These are phyloP conservation scores for Penicillium sp. DNA, from an alignment of 2,329 filamentous ascomycete species.

Conservation along the genomic window DNA sequence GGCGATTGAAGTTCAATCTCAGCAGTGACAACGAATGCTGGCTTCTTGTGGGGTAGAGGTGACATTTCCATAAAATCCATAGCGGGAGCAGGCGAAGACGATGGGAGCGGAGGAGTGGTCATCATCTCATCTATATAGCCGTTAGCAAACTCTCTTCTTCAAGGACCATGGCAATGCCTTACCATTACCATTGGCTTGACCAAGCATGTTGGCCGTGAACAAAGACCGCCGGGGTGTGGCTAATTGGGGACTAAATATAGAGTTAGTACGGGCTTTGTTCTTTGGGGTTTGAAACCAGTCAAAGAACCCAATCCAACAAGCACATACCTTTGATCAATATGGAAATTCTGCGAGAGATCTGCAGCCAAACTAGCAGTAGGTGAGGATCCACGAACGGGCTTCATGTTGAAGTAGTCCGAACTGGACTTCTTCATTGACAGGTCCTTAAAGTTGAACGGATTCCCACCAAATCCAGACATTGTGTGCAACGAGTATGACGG, in stretches of 20 bases:
- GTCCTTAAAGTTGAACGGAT: constrained; percentile 75
- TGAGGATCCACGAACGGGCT: constrained; percentile 78
- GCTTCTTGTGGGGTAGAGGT: constrained; percentile 89
- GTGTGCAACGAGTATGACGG: constrained; percentile 51
- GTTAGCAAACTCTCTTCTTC: constrained; percentile 23
- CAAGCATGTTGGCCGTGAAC: constrained; percentile 73
- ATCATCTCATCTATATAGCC: constrained; percentile 62
- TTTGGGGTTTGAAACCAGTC: background rate
- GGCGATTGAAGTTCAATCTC: constrained; percentile 72
- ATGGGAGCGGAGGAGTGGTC: constrained; percentile 80
- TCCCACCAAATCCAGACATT: constrained; percentile 60
- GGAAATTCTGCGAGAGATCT: constrained; percentile 95
- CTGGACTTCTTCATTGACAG: constrained; percentile 68
- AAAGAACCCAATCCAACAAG: constrained; percentile 23
- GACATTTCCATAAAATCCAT: constrained; percentile 91
- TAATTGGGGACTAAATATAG: constrained; percentile 68
- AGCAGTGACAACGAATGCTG: constrained; percentile 60
- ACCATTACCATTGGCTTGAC: constrained; percentile 61
- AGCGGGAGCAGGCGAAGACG: constrained; percentile 74
- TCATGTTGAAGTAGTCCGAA: constrained; percentile 79
- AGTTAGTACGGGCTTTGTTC: constrained; percentile 39
- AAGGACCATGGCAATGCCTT: constrained; percentile 27
- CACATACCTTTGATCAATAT: constrained; percentile 83
- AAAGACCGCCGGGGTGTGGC: constrained; percentile 81
- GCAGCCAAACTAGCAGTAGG: constrained; percentile 88